Conservation (phyloP, 441 rosid species). For the Pelargonium cotyledonis region DNA sequence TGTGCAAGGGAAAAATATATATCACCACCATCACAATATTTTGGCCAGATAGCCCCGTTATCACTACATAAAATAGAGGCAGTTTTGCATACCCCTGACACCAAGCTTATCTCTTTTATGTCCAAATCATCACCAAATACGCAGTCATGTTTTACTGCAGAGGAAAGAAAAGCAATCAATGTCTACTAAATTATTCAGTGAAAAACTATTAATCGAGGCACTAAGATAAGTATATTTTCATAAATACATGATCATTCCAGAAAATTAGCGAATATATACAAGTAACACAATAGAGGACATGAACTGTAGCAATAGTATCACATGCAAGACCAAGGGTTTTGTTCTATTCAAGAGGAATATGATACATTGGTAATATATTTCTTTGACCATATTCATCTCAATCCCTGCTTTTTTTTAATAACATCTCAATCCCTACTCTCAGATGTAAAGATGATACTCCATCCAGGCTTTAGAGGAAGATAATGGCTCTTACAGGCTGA, state of each 20-base stretch:
- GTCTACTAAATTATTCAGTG: too few species aligned
- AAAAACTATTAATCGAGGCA: too few species aligned
- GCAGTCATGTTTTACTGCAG: slow-evolving; percentile 79
- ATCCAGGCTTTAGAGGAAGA: not conserved
- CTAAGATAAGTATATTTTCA: too few species aligned
- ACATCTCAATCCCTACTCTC: not conserved
- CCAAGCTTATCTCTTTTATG: slow-evolving; percentile 53
- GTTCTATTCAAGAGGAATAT: not conserved
- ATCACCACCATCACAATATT: slow-evolving; percentile 14
- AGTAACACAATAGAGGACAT: not conserved
- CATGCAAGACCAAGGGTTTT: not conserved
- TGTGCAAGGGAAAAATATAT: slow-evolving; percentile 23
- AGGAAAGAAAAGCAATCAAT: not conserved
- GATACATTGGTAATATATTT: not conserved
- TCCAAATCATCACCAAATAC: slow-evolving; percentile 79
- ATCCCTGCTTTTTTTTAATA: not conserved
- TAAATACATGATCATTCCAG: not conserved
- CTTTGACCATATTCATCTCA: not conserved
- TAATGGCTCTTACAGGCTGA: not conserved
- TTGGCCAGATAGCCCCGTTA: slow-evolving; percentile 8
- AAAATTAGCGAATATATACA: not conserved
- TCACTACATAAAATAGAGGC: not conserved
- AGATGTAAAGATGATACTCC: not conserved
- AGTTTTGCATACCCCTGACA: slow-evolving; percentile 51
- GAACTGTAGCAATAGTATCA: not conserved